Evolutionary conservation across 345 rosid species (phyloP).

Genomic region (Aegle marmelos): DNA sequence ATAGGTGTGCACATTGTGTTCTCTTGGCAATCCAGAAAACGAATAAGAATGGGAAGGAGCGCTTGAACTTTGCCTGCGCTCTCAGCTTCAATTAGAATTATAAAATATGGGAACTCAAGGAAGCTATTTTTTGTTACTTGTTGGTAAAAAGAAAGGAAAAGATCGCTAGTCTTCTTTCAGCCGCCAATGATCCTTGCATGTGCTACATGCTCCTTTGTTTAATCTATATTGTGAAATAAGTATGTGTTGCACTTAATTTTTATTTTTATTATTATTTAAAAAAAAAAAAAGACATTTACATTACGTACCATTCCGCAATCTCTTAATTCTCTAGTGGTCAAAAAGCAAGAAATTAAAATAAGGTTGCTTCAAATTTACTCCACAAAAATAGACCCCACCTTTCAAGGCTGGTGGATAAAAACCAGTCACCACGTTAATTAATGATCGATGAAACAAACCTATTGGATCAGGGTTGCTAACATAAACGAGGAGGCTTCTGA

Average conservation of each 20-base stretch:
- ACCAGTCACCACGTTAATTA: constrained; percentile 9
- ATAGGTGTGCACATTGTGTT: background rate
- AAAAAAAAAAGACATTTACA: too few species aligned
- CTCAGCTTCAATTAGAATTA: background rate
- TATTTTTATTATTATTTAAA: too few species aligned
- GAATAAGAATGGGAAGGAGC: background rate
- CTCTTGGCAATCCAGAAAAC: background rate
- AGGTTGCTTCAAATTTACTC: background rate
- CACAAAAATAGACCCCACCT: constrained; percentile 8
- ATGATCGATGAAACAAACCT: background rate
- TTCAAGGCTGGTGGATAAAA: constrained; percentile 4
- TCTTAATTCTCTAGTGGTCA: background rate
- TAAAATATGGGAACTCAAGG: background rate
- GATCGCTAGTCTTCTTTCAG: background rate
- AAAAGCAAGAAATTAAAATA: background rate
- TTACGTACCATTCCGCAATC: too few species aligned
- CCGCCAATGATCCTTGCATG: too few species aligned
- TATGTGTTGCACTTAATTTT: too few species aligned
- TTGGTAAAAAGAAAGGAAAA: background rate
- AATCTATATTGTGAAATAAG: background rate
- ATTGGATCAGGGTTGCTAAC: background rate
- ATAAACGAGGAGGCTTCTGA: background rate
- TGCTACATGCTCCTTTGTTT: background rate
- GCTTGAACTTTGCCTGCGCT: background rate
- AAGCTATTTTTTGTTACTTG: background rate